Conservation (phyloP, 176 grass and related monocot species). For the Miscanthus lutarioriparius region DNA sequence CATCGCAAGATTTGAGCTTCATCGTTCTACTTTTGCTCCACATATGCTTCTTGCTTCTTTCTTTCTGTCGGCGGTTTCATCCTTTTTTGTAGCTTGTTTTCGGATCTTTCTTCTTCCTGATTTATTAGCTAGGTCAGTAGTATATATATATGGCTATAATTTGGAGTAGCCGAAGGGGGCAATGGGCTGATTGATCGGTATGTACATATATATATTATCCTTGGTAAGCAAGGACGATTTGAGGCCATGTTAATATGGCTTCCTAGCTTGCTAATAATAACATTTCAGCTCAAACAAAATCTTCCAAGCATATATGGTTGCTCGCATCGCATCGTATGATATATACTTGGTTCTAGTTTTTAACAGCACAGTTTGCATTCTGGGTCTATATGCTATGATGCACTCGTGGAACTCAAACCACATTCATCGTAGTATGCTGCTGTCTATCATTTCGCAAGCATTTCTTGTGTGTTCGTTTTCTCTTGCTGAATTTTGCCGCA, state of each 20-base stretch:
- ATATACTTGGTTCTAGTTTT: not conserved
- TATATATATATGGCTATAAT: conserved; percentile 9
- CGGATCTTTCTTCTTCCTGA: not conserved
- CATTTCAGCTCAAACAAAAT: not conserved
- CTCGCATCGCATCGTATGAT: not conserved
- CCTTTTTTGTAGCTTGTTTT: not conserved
- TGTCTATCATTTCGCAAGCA: not conserved
- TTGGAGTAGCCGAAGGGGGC: not conserved
- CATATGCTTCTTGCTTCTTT: conserved; percentile 20
- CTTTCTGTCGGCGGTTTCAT: not conserved
- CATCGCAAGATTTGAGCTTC: conserved; percentile 44
- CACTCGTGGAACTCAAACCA: not conserved
- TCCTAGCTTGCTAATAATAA: no score
- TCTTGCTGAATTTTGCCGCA: conserved; percentile 32
- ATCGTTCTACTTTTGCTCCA: not conserved
- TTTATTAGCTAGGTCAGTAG: conserved; percentile 13
- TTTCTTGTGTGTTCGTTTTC: not conserved
- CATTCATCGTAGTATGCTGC: not conserved
- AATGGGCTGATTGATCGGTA: not conserved
- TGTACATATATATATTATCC: not conserved
- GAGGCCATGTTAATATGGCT: not conserved
- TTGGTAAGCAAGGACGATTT: conserved; percentile 28
- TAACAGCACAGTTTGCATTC: not conserved
- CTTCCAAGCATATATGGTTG: not conserved
- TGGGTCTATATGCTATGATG: not conserved